A percentile compares a stretch with the other conserved stretches of the same genome.
phyloP scores from a whole-genome alignment of 331 rosid genomes.

The Malus hybrid region DNA sequence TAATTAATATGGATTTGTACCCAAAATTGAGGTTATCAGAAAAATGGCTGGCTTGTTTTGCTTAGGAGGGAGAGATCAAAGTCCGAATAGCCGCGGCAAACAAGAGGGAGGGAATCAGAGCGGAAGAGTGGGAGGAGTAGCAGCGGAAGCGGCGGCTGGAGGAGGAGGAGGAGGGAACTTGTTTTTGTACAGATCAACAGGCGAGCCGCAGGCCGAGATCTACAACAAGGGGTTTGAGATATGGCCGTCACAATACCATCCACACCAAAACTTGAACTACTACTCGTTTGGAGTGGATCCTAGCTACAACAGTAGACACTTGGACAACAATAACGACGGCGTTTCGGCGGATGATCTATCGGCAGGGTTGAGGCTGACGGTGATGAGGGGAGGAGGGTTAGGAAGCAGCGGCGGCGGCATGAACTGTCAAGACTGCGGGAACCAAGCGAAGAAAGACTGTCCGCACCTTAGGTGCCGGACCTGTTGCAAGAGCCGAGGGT shows the following conservation, averaged over 20 bases:
- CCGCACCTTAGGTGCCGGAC: conserved; percentile 74
- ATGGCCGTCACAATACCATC: conserved; percentile 61
- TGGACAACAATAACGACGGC: conserved; percentile 14
- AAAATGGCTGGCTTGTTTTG: conserved; percentile 88
- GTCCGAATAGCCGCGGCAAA: conserved; percentile 22
- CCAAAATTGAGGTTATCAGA: conserved; percentile 51
- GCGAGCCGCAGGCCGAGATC: conserved; percentile 56
- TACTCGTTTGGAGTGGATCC: conserved; percentile 84
- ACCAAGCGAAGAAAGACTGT: conserved; percentile 93
- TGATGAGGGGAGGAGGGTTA: conserved; percentile 45
- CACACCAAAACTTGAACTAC: conserved; percentile 36
- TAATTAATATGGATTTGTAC: conserved; percentile 61
- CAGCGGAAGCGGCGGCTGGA: neutral
- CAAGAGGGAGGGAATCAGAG: conserved; percentile 20
- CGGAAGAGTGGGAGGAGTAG: neutral
- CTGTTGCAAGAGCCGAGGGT: conserved; percentile 93
- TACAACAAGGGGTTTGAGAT: conserved; percentile 65
- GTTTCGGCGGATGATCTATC: conserved; percentile 39
- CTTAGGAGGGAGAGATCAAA: conserved; percentile 63
- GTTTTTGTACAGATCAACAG: conserved; percentile 33
- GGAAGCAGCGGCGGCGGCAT: conserved; percentile 27
- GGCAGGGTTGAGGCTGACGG: conserved; percentile 44
- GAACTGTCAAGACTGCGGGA: conserved; percentile 94
- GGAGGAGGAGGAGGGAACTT: conserved; percentile 15
- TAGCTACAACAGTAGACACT: conserved; percentile 21